Conservation (phyloP, 345 rosid species). For the Isatis tinctoria region DNA sequence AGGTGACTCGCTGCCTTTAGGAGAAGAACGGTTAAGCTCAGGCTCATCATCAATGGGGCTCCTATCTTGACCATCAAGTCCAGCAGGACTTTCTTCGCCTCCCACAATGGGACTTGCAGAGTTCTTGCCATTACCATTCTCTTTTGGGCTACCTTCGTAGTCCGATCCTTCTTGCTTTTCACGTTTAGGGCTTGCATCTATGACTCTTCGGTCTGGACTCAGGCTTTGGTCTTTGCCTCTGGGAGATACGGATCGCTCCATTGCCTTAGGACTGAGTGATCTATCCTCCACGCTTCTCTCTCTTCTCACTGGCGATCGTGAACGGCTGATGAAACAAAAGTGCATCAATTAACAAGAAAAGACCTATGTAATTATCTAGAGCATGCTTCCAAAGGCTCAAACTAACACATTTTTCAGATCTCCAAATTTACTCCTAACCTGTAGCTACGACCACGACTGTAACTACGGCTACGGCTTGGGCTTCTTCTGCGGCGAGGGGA, state of each 20-base stretch:
- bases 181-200: conserved; percentile 31
- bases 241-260: conserved; percentile 34
- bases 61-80: conserved; percentile 45
- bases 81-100: conserved; percentile 31
- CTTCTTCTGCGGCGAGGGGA: conserved; percentile 80
- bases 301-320: conserved; percentile 69
- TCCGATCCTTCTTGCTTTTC: conserved; percentile 42
- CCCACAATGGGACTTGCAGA: conserved; percentile 35
- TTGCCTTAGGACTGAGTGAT: conserved; percentile 39
- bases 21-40: conserved; percentile 29
- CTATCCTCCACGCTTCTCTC: conserved; percentile 39
- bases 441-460: conserved; percentile 84
- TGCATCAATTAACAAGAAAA: background rate
- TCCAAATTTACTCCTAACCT: conserved; percentile 35
- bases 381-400: background rate
- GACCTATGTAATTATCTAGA: background rate
- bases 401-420: background rate
- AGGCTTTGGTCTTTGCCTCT: conserved; percentile 56
- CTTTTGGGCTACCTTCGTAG: conserved; percentile 49
- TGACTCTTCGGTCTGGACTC: conserved; percentile 41
- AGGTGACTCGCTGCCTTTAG: conserved; percentile 40
- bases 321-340: conserved; percentile 43
- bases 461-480: conserved; percentile 66
- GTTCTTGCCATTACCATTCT: conserved; percentile 39
- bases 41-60: conserved; percentile 31